Evolutionary conservation across 257 asterid genomes (phyloP).

Genomic region (Solanum neorickii): DNA sequence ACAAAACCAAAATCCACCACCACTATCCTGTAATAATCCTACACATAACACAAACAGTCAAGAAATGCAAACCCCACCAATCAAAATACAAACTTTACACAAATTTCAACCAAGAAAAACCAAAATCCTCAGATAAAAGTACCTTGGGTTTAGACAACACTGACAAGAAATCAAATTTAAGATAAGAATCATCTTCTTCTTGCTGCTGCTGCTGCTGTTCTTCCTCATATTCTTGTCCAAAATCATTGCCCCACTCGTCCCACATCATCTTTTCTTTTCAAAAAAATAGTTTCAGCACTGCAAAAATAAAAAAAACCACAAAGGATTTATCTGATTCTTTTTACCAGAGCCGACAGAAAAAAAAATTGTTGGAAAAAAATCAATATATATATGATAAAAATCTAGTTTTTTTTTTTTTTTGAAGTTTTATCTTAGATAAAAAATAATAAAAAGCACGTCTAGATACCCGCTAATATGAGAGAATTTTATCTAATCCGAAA

Average conservation of each 20-base stretch:
- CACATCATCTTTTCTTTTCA: constrained; percentile 42
- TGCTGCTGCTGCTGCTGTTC: constrained; percentile 3
- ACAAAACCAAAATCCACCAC: background rate
- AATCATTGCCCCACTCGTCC: constrained; percentile 49
- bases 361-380: background rate
- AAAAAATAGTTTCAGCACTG: background rate
- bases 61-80: background rate
- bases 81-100: background rate
- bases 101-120: background rate
- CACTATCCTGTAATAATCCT: background rate
- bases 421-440: background rate
- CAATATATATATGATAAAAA: background rate
- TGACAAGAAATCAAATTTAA: constrained; percentile 56
- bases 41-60: background rate
- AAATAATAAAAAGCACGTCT: background rate
- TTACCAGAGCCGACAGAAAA: background rate
- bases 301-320: background rate
- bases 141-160: constrained; percentile 70
- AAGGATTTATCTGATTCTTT: background rate
- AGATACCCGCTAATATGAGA: background rate
- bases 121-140: background rate
- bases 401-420: too few species aligned
- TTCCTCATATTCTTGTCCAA: constrained; percentile 19
- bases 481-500: background rate
- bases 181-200: constrained; percentile 25